A percentile compares a stretch with the other conserved stretches of the same genome.
Conservation (phyloP, 148 eudicot genomes). For the Pharnaceum exiguum region DNA sequence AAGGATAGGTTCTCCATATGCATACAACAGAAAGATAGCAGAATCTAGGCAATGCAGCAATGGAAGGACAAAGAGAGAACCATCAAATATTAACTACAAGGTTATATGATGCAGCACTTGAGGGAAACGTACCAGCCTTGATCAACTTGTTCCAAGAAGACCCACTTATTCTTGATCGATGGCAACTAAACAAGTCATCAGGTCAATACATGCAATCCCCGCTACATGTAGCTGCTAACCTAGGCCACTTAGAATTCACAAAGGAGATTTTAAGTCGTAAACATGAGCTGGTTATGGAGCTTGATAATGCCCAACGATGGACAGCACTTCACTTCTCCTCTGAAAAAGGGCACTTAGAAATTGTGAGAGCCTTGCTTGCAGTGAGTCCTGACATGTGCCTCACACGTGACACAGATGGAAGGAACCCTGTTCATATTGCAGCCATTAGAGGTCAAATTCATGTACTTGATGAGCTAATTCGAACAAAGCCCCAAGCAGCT, state of each 20-base stretch:
- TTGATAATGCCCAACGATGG: no score
- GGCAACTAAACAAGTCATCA: not conserved
- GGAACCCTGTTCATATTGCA: conserved; percentile 28
- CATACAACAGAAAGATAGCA: no score
- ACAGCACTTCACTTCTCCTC: no score
- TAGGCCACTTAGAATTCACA: conserved; percentile 13
- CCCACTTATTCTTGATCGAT: conserved; percentile 30
- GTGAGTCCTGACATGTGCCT: conserved; percentile 16
- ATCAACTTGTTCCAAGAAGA: conserved; percentile 18
- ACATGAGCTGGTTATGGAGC: conserved; percentile 20
- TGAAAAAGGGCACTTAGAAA: conserved; percentile 22
- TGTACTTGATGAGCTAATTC: conserved; percentile 14
- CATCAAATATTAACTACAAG: no score
- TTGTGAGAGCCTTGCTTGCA: not conserved
- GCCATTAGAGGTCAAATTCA: conserved; percentile 13
- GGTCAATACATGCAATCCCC: conserved; percentile 9
- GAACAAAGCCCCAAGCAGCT: conserved; percentile 11
- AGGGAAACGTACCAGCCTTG: conserved; percentile 16
- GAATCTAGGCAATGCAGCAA: no score
- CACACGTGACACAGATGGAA: conserved; percentile 16
- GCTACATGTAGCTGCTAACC: conserved; percentile 24
- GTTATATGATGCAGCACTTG: no score
- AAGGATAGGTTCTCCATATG: not conserved
- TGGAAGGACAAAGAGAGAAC: not conserved
- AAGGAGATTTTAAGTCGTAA: conserved; percentile 18